Evolutionary conservation across 768 basidiomycete species (phyloP).

Genomic region (Suillus placidus): DNA sequence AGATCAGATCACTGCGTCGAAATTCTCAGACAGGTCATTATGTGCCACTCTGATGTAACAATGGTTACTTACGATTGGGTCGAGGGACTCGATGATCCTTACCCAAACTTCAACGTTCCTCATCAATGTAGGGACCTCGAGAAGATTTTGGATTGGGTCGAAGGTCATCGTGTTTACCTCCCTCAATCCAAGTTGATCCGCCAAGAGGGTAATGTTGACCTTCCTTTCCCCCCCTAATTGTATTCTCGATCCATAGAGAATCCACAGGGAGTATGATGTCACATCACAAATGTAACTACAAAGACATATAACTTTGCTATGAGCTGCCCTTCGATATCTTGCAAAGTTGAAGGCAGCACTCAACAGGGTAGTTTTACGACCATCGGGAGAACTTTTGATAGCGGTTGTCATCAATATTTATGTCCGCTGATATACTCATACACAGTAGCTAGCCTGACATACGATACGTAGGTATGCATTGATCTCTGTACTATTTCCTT

Average conservation of each 20-base stretch:
- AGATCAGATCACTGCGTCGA: constrained; percentile 14
- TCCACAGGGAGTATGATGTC: background rate
- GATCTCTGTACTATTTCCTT: too few relatives aligned
- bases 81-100: background rate
- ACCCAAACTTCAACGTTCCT: background rate
- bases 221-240: background rate
- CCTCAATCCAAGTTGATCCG: background rate
- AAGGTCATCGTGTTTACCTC: background rate
- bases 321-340: background rate
- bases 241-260: background rate
- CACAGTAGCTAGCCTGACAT: too few relatives aligned
- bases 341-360: background rate
- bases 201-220: background rate
- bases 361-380: background rate
- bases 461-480: too few relatives aligned
- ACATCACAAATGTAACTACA: background rate
- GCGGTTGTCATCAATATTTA: background rate
- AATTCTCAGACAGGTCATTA: constrained; percentile 12
- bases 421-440: background rate
- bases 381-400: background rate
- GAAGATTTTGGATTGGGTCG: background rate
- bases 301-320: background rate
- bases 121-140: background rate
- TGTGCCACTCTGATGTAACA: constrained; percentile 14
- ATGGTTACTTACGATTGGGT: constrained; percentile 18